These are phyloP conservation scores for Delonix regia DNA, from an alignment of 306 rosid genomes.

Conservation along the genomic window DNA sequence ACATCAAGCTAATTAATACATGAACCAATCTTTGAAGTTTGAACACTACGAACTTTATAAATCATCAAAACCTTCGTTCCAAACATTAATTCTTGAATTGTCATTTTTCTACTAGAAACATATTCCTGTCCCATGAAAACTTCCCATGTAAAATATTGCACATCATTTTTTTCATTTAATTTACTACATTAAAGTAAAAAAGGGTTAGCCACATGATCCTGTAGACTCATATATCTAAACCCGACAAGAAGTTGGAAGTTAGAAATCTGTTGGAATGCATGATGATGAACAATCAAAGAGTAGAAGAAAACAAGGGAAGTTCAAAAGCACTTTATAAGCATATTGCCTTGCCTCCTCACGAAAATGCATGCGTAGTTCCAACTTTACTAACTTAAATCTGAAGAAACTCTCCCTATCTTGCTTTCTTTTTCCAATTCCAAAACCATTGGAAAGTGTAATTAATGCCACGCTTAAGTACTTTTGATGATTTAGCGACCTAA, in stretches of 20 bases:
- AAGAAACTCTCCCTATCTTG: conserved; percentile 15
- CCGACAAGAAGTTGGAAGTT: conserved; percentile 61
- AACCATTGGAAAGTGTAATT: conserved; percentile 22
- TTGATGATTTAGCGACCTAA: conserved; percentile 38
- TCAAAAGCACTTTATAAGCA: conserved; percentile 29
- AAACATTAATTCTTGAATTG: neutral
- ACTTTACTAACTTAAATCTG: conserved; percentile 42
- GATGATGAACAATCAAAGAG: conserved; percentile 44
- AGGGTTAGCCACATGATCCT: conserved; percentile 29
- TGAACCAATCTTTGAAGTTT: neutral
- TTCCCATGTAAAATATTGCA: conserved; percentile 12
- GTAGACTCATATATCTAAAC: conserved; percentile 30
- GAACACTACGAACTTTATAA: neutral
- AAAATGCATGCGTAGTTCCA: conserved; percentile 48
- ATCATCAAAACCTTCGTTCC: neutral
- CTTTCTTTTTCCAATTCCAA: conserved; percentile 20
- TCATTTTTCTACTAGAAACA: neutral
- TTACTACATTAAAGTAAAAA: conserved; percentile 38
- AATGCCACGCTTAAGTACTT: conserved; percentile 48
- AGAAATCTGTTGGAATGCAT: conserved; percentile 57
- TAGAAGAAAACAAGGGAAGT: conserved; percentile 18
- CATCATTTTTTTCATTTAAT: neutral
- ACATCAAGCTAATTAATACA: neutral
- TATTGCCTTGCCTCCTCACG: conserved; percentile 25
- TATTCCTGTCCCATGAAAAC: neutral